Evolutionary conservation across 257 asterid genomes (phyloP).

Genomic region (Linaria vulgaris): DNA sequence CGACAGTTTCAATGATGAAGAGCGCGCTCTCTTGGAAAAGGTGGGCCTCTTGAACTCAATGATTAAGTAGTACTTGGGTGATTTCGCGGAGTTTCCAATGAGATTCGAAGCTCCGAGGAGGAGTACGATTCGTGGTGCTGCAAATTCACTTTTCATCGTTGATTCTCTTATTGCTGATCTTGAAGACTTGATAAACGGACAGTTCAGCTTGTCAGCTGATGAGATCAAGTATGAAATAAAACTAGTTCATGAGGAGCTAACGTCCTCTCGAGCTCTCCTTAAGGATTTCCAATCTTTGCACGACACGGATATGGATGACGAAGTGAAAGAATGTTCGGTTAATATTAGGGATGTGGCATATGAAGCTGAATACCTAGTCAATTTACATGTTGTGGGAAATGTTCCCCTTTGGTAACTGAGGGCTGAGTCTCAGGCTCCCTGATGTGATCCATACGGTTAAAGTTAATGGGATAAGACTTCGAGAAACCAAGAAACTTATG

Average conservation of each 20-base stretch:
- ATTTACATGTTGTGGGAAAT: no score
- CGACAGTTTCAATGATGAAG: background rate
- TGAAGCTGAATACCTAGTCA: background rate
- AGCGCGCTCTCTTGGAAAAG: background rate
- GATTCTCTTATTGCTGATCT: background rate
- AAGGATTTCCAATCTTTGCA: background rate
- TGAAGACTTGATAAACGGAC: background rate
- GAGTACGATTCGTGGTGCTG: background rate
- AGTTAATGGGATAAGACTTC: background rate
- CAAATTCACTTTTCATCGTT: background rate
- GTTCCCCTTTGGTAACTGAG: no score
- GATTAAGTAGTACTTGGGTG: background rate
- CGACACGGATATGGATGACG: background rate
- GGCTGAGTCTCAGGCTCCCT: background rate
- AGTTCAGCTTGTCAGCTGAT: no score
- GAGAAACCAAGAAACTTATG: background rate
- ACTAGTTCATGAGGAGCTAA: background rate
- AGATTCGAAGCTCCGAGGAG: no score
- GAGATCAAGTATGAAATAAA: background rate
- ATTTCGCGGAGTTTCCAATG: background rate
- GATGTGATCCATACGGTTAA: background rate
- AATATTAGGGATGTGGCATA: background rate
- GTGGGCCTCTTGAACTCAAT: background rate
- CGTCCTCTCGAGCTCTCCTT: background rate
- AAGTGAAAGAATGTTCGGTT: background rate